Base-by-base conservation (phyloP, 345 rosid genomes). In the Turritis glabra region DNA sequence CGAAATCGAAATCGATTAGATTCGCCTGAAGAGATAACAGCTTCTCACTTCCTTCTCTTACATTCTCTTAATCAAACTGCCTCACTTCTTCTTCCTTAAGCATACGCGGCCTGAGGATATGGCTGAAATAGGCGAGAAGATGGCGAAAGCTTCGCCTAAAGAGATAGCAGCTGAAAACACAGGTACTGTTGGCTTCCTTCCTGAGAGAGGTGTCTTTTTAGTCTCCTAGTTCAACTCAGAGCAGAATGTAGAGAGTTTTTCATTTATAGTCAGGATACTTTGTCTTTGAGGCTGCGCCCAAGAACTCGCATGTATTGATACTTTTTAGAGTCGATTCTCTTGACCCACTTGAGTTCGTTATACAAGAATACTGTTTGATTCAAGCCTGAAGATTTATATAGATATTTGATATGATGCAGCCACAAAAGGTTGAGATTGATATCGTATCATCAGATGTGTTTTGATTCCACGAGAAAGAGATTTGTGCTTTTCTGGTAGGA, bases 81-180 rank as follows among this genome's bases (percentile, higher is more conserved):
- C n/a, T n/a, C n/a, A n/a, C n/a, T n/a, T n/a, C n/a, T n/a, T n/a
- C n/a, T n/a, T n/a, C n/a, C 85, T 96, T 29, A 89, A 90, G 88
- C 80, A 88, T 48, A 83, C 89, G 2, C 83, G 82, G 26, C 97
- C 98, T 0, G 96, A 88, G 77, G 93, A 90, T 76, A 88, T 96
- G 88, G 88, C 96, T 37, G 86, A 96, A 82, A 90, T 96, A 23
- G 78, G 99, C 19, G 88, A 92, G 79, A 92, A 88, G 85, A 85
- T 92, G 89, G 94, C 94, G 1, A 89, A 87, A 46, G 92, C 90
- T 17, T 87, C 91, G 0, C 97, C 97, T 73, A 91, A 89, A 75
- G 97, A 90, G 80, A 81, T 92, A 22, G 95, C 97, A 21, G 64
- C 80, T 96, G 65, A 96, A 92, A 78, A 82, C 86, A 67, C 88